Base-by-base conservation (phyloP, 192 early-diverging fungal genomes). In the Neocallimastix lanati region DNA sequence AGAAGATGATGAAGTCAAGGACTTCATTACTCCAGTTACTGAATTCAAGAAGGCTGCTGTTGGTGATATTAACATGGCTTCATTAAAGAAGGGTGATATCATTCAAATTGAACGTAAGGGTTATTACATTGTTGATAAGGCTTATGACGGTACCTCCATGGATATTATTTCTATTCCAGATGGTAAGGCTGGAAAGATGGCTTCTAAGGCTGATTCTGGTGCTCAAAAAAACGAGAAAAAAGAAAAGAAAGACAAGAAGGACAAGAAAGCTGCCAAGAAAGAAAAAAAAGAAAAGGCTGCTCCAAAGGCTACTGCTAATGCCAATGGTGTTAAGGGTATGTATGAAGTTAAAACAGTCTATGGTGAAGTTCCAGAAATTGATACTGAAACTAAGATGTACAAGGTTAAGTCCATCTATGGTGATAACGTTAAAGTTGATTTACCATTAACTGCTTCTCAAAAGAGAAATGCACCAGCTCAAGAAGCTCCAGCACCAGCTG, bases 41-140 rank as follows among this genome's bases (percentile, higher is more conserved):
- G 94, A 96, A 83, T 99, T 95, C 85, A 90, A 87, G 79, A 82
- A 80, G n/a, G 0, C 9, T n/a, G 50, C 50, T 67, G 50, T 67
- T 67, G 50, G 81, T 90, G 90, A 16, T 27, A 25, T 36, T 27
- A 79, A 79, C 78, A 77, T 79, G 76, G 29, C 35, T 30, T 79
- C 76, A 1, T 79, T 79, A 78, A 33, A 79, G 78, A 37, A 79
- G 28, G 89, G 89, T 29, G 92, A 96, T 76, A 94, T 95, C 79
- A 94, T 99, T 77, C 98, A 99, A 89, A 90, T 99, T 29, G 98
- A 99, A 88, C 91, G 98, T 78, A 91, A 90, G 81, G 98, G 98
- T 6, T 99, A 93, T 88, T 98, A 90, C 81, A 98, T 98, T 86
- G 86, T 93, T 29, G 98, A 99, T 84, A 81, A 87, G 83, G 79